A percentile compares a stretch with the other conserved stretches of the same genome.
These are phyloP conservation scores for Mortierella sp. DNA, from an alignment of 371 early-diverging fungal species.

Conservation along the genomic window DNA sequence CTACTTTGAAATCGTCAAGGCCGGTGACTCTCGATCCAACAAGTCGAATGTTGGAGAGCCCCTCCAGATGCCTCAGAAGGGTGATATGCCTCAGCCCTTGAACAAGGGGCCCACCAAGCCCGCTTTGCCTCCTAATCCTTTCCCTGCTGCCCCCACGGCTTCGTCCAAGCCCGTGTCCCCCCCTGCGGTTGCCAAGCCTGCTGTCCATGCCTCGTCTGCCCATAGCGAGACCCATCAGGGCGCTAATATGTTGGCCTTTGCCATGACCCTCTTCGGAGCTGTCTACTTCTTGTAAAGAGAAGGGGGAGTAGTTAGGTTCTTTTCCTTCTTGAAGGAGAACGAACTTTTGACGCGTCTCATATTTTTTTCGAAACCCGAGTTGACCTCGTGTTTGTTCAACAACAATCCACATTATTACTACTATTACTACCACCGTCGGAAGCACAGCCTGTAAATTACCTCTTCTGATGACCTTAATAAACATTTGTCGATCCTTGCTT, in stretches of 20 bases:
- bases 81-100: conserved; percentile 18
- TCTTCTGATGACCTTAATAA: neutral
- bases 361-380: neutral
- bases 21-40: conserved; percentile 38
- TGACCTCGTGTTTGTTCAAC: neutral
- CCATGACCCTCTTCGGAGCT: conserved; percentile 53
- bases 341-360: neutral
- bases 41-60: conserved; percentile 53
- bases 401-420: neutral
- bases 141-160: conserved; percentile 18
- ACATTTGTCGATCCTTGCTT: neutral
- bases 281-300: conserved; percentile 42
- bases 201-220: conserved; percentile 16
- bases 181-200: conserved; percentile 36
- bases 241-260: conserved; percentile 49
- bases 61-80: conserved; percentile 38
- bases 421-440: neutral
- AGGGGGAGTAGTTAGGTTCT: neutral
- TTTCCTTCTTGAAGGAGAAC: neutral
- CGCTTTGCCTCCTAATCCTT: conserved; percentile 38
- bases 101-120: conserved; percentile 35
- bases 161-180: conserved; percentile 2
- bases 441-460: conserved; percentile 1
- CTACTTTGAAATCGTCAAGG: conserved; percentile 49
- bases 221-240: conserved; percentile 18